Conservation (phyloP, 768 basidiomycete species). For the Lenzites betulinus region DNA sequence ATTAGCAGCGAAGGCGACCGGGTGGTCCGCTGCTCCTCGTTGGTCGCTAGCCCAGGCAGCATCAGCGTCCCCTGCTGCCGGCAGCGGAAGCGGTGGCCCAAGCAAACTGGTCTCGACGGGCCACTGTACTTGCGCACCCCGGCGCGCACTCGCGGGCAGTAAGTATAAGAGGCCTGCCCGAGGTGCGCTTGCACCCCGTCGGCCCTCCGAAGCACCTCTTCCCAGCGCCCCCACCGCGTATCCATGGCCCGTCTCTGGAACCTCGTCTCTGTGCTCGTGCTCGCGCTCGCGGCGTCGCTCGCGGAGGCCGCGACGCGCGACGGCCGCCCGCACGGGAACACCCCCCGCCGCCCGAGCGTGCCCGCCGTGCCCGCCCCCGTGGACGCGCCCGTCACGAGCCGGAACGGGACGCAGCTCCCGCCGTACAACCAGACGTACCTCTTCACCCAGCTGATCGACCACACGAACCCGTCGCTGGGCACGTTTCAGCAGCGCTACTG, state of each 20-base stretch:
- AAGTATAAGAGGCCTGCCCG: conserved; percentile 1
- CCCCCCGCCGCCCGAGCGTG: conserved; percentile 22
- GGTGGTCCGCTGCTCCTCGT: conserved; percentile 1
- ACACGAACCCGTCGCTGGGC: conserved; percentile 54
- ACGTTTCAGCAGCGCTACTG: conserved; percentile 78
- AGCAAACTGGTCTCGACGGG: too few species aligned
- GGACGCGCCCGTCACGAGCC: conserved; percentile 25
- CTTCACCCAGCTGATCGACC: conserved; percentile 57
- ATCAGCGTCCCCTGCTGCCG: conserved; percentile 8
- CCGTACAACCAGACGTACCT: conserved; percentile 39
- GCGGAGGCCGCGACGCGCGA: conserved; percentile 22
- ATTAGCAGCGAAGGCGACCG: conserved; percentile 10
- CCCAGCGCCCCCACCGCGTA: not conserved
- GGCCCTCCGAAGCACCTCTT: not conserved
- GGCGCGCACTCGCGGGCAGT: too few species aligned
- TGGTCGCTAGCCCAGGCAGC: conserved; percentile 1
- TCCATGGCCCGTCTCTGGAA: conserved; percentile 15
- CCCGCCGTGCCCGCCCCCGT: conserved; percentile 23
- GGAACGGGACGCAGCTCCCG: conserved; percentile 4
- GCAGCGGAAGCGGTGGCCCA: too few species aligned
- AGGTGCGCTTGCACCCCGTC: not conserved
- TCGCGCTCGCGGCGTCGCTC: conserved; percentile 14
- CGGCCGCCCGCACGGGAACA: conserved; percentile 27
- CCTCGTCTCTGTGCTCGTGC: conserved; percentile 10
- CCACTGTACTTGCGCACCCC: too few species aligned